Evolutionary conservation across 192 early-diverging fungal species (phyloP).

Genomic region (Thoreauomyces humboldtii): DNA sequence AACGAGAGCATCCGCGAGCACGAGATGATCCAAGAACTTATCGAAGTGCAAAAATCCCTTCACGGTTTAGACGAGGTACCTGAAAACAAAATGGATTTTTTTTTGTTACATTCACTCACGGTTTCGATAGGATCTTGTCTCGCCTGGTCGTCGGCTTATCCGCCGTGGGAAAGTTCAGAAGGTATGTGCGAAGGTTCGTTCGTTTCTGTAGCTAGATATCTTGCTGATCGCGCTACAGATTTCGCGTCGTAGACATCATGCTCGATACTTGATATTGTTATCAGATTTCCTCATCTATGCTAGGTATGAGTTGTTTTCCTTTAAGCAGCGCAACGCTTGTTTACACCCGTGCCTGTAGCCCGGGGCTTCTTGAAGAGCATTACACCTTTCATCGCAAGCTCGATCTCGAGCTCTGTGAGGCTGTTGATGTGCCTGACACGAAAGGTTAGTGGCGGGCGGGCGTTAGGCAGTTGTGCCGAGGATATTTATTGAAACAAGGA

Average conservation of each 20-base stretch:
- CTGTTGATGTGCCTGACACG: slow-evolving; percentile 29
- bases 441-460: slow-evolving; percentile 2
- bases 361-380: slow-evolving; percentile 57
- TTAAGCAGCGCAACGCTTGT: background rate
- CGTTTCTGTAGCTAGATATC: no score
- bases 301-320: background rate
- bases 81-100: no score
- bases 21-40: slow-evolving; percentile 68
- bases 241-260: slow-evolving; percentile 71
- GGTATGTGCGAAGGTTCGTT: slow-evolving; percentile 1
- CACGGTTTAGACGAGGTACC: slow-evolving; percentile 55
- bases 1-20: slow-evolving; percentile 80
- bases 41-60: slow-evolving; percentile 67
- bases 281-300: slow-evolving; percentile 77
- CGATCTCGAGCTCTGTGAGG: slow-evolving; percentile 56
- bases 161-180: slow-evolving; percentile 64
- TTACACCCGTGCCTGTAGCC: slow-evolving; percentile 29
- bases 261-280: slow-evolving; percentile 69
- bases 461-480: background rate
- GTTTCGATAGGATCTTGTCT: slow-evolving; percentile 54
- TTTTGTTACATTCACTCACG: background rate
- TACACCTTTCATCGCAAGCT: slow-evolving; percentile 71
- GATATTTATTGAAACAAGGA: slow-evolving; percentile 19
- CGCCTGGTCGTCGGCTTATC: slow-evolving; percentile 67
- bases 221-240: no score